These are phyloP conservation scores for Cymodocea nodosa DNA, from an alignment of 116 monocot genomes.

Conservation along the genomic window DNA sequence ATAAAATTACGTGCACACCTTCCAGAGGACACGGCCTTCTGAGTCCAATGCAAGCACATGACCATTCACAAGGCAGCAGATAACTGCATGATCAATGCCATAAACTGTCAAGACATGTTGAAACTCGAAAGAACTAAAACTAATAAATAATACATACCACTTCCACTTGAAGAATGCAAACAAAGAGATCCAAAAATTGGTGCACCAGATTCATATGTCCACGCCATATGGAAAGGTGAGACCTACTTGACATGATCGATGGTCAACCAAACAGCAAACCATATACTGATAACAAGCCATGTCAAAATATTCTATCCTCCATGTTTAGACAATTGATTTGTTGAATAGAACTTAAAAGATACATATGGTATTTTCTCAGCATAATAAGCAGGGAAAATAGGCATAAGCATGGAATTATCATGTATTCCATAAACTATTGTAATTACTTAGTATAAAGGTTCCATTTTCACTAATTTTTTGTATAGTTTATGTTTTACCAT, in stretches of 20 bases:
- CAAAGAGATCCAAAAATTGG: conserved; percentile 75
- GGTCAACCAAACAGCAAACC: too few species aligned
- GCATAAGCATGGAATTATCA: too few species aligned
- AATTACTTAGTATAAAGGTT: too few species aligned
- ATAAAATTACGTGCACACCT: conserved; percentile 31
- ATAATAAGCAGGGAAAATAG: too few species aligned
- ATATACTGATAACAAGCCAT: too few species aligned
- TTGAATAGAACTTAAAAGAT: too few species aligned
- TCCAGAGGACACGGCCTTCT: conserved; percentile 52
- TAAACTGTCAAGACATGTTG: not conserved
- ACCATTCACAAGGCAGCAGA: conserved; percentile 77
- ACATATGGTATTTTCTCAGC: too few species aligned
- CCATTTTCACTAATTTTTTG: too few species aligned
- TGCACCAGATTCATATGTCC: conserved; percentile 52
- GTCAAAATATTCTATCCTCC: too few species aligned
- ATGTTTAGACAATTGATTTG: too few species aligned
- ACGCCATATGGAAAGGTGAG: conserved; percentile 21
- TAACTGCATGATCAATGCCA: conserved; percentile 35
- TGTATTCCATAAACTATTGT: too few species aligned
- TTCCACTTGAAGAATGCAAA: conserved; percentile 31
- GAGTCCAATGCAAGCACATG: conserved; percentile 47
- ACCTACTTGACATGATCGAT: conserved; percentile 16
- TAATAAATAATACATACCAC: conserved; percentile 33
- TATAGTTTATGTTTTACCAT: too few species aligned
- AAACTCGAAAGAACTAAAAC: not conserved